These are phyloP conservation scores for Pyrrhoderma lamaoense DNA, from an alignment of 1,284 basidiomycete species.

Conservation along the genomic window DNA sequence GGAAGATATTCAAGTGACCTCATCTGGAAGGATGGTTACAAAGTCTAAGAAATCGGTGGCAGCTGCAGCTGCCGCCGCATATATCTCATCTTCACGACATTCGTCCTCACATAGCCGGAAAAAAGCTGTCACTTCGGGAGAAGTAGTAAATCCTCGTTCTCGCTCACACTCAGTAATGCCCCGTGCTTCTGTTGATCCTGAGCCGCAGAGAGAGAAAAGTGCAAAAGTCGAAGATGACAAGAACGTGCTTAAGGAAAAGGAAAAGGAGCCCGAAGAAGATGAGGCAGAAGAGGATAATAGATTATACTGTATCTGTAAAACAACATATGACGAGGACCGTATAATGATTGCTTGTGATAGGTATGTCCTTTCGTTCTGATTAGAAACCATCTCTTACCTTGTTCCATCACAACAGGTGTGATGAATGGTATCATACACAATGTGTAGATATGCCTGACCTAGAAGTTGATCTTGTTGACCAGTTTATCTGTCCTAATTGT, in stretches of 20 bases:
- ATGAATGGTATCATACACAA: conserved; percentile 83
- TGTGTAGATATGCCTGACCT: conserved; percentile 74
- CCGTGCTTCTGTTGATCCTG: conserved; percentile 33
- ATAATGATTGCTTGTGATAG: conserved; percentile 89
- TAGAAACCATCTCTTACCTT: neutral
- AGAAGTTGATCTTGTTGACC: conserved; percentile 76
- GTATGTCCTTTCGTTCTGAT: conserved; percentile 34
- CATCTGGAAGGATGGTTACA: conserved; percentile 17
- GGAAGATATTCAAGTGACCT: no score
- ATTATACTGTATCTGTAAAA: conserved; percentile 78
- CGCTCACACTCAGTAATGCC: conserved; percentile 65
- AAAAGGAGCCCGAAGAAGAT: conserved; percentile 36
- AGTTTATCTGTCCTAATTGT: conserved; percentile 78
- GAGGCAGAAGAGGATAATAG: conserved; percentile 64
- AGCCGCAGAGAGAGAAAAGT: conserved; percentile 25
- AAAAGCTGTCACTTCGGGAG: conserved; percentile 23
- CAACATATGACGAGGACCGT: conserved; percentile 71
- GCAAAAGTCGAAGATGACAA: conserved; percentile 33
- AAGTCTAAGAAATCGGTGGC: conserved; percentile 22
- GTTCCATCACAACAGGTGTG: conserved; percentile 48
- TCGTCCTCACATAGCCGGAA: conserved; percentile 24
- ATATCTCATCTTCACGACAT: conserved; percentile 13
- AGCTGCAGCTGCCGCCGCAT: conserved; percentile 19
- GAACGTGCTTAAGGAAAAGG: conserved; percentile 1
- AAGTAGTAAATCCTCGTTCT: conserved; percentile 37